A percentile compares a stretch with the other conserved stretches of the same genome.
phyloP scores from a whole-genome alignment of 768 basidiomycete genomes.

The Suillus subalutaceus region DNA sequence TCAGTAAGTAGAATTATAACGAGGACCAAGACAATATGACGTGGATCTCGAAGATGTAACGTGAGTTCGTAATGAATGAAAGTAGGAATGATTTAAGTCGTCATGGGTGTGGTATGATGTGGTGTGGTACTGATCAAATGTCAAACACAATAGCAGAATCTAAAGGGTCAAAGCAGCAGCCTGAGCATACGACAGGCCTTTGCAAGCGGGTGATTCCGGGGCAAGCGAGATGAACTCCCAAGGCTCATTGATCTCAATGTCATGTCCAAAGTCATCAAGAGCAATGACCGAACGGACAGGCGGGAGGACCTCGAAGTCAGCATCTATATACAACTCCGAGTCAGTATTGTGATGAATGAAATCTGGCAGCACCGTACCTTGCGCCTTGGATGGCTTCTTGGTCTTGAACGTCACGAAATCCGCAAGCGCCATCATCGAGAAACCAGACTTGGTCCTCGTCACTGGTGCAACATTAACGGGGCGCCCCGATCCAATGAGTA shows the following conservation, averaged over 20 bases:
- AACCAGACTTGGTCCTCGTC: constrained; percentile 13
- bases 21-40: constrained; percentile 4
- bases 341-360: neutral
- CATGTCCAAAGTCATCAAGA: constrained; percentile 27
- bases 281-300: constrained; percentile 35
- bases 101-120: constrained; percentile 11
- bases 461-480: neutral
- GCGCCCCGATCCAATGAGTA: neutral
- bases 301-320: constrained; percentile 35
- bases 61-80: constrained; percentile 19
- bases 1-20: constrained; percentile 17
- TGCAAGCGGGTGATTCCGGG: constrained; percentile 31
- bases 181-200: constrained; percentile 36
- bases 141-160: neutral
- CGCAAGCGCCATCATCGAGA: constrained; percentile 27
- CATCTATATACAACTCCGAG: constrained; percentile 14
- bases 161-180: constrained; percentile 27
- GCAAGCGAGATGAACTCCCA: constrained; percentile 37
- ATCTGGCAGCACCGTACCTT: neutral
- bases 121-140: constrained; percentile 10
- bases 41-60: neutral
- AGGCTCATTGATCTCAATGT: constrained; percentile 28
- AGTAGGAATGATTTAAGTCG: constrained; percentile 20
- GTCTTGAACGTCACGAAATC: constrained; percentile 27
- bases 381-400: constrained; percentile 3